Evolutionary conservation across 108 stramenopile species (phyloP), one percentile per base, ranked within the genome.

Genomic region (Nitzschia inconspicua): DNA sequence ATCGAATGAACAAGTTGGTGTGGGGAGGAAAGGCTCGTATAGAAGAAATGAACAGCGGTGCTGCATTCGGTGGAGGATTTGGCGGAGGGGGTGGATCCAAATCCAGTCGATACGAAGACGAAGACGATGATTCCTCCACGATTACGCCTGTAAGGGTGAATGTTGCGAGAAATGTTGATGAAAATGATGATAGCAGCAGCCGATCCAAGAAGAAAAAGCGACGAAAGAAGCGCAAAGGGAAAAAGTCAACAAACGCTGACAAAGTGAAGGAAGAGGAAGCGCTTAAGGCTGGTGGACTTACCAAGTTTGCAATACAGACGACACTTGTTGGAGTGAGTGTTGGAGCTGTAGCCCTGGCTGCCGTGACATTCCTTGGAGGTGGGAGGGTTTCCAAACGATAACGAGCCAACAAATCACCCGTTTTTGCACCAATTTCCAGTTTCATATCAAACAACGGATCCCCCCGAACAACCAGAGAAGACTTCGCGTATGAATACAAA

Each of bases 1-100:
- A 60, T 35, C 20, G 50, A 11, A 70, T 70, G 68, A 60, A 70
- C 54, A 43, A 48, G 27, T 29, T 60, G 46, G 68, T 70, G 10
- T 70, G 68, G 68, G 68, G 68, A 48, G 68, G 68, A 46, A 70
- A 70, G 44, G 68, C 60, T 18, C 13, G 24, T 14, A 32, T 66
- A 22, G 6, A 23, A 18, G 27, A 52, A 11, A 11, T n/a, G 13
- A 35, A 44, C 30, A 42, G 18, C 44, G 20, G 4, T 2, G 3
- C 34, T 19, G 32, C 13, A 4, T 19, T 11, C 31, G 22, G 35
- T 19, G 13, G 13, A 9, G 10, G 44, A 42, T 44, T 27, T 9
- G 2, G 41, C 1, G 7, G 44, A 6, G 34, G 47, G 8, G 5
- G 3, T 13, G 9, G n/a, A 28, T 29, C 11, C 14, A 9, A 30